Evolutionary conservation across 2,329 filamentous ascomycete species (phyloP).

Genomic region (Microdochium bolleyi): DNA sequence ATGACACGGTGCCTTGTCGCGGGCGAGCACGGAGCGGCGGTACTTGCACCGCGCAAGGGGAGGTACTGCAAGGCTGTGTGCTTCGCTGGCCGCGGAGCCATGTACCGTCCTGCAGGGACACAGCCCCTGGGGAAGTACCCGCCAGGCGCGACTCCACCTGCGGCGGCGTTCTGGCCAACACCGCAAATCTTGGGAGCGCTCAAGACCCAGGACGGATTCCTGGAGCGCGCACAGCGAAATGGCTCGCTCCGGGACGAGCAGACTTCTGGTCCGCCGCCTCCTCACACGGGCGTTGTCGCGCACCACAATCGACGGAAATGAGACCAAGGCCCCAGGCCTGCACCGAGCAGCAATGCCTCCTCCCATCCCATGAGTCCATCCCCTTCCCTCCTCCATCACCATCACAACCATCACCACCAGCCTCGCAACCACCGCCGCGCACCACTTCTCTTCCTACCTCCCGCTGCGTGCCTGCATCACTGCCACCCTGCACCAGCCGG

Average conservation of each 20-base stretch:
- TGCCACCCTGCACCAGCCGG: not conserved
- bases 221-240: not conserved
- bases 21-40: not conserved
- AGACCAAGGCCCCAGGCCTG: slow-evolving; percentile 26
- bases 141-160: no score
- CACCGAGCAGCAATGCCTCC: slow-evolving; percentile 20
- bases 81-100: not conserved
- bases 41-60: no score
- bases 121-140: no score
- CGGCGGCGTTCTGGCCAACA: no score
- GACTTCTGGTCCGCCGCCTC: not conserved
- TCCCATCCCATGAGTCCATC: slow-evolving; percentile 2
- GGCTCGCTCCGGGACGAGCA: not conserved
- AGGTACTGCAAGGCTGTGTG: no score
- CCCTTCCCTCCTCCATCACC: slow-evolving; percentile 7
- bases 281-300: not conserved
- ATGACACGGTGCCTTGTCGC: not conserved
- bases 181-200: not conserved
- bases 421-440: slow-evolving; percentile 13
- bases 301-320: slow-evolving; percentile 14
- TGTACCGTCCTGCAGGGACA: not conserved
- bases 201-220: not conserved
- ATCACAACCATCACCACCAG: slow-evolving; percentile 12
- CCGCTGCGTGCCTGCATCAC: not conserved
- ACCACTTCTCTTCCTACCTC: slow-evolving; percentile 7